Evolutionary conservation across 768 basidiomycete species (phyloP), one percentile per base, ranked within the genome.

Genomic region (Suillus americanus): DNA sequence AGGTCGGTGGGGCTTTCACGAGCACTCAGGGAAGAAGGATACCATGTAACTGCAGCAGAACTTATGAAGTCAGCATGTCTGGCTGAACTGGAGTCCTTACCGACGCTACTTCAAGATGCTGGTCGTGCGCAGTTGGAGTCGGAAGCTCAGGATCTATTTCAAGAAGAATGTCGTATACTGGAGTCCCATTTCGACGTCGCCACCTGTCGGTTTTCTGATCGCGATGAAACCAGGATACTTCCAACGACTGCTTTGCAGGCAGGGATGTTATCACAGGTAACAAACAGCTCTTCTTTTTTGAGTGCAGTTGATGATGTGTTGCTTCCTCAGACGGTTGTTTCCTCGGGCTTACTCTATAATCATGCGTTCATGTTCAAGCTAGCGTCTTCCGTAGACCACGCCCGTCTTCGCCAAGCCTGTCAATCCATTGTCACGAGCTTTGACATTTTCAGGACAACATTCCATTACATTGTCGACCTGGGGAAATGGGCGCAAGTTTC

Each of bases 211-310:
- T 64, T 75, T 5, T 69, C 67, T 23, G 43, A 43, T 12, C 69
- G 69, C 8, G 82, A 84, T 61, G 64, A 72, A 30, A 73, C 79
- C 8, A 64, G 66, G 14, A 60, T 79, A 28, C 80, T 73, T 64
- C 82, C 82, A 13, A 79, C 79, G 7, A 83, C 82, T 6, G 74
- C 73, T 25, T 72, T 84, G 23, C 83, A 84, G 69, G 74, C 80
- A 18, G 83, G 83, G 13, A 83, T 84, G 82, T 67, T 84, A 48
- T 82, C 83, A 3, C 82, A 84, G 74, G 83, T 81, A 63, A 48
- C 71, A 63, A 23, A 38, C 14, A 57, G 33, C 62, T 48, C 62
- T 14, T 56, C 45, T 23, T 14, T 13, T n/a, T 30, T 33, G 20
- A 35, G 28, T 50, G 62, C 12, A 33, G 16, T 16, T 35, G 13